Evolutionary conservation across 2,329 filamentous ascomycete genomes (phyloP).

Genomic region (Exophiala xenobiotica): DNA sequence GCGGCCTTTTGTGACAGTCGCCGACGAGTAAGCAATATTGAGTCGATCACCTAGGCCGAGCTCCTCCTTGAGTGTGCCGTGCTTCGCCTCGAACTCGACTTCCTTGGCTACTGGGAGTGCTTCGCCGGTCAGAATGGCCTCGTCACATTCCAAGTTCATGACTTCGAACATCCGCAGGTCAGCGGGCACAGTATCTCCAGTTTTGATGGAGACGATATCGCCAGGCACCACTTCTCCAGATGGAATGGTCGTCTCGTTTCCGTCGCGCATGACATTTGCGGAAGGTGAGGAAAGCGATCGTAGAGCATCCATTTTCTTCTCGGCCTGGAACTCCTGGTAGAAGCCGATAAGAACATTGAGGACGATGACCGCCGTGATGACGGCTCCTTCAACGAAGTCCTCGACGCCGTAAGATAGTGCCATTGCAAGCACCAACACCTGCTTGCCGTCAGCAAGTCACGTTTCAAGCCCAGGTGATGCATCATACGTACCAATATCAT

Average conservation of each 20-base stretch:
- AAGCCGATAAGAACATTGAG: conserved; percentile 60
- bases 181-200: conserved; percentile 60
- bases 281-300: conserved; percentile 56
- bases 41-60: conserved; percentile 56
- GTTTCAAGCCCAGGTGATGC: no score
- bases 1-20: conserved; percentile 60
- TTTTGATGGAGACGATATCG: conserved; percentile 53
- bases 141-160: conserved; percentile 74
- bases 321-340: conserved; percentile 60
- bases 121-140: conserved; percentile 62
- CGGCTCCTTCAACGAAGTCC: conserved; percentile 59
- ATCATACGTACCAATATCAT: conserved; percentile 56
- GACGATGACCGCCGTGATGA: conserved; percentile 59
- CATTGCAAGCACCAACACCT: conserved; percentile 68
- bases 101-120: conserved; percentile 60
- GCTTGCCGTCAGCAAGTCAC: conserved; percentile 7
- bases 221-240: conserved; percentile 61
- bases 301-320: conserved; percentile 60
- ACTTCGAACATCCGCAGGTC: conserved; percentile 56
- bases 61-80: conserved; percentile 35
- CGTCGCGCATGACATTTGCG: conserved; percentile 57
- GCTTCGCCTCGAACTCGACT: conserved; percentile 35
- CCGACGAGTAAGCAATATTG: conserved; percentile 62
- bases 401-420: conserved; percentile 57
- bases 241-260: conserved; percentile 52